Evolutionary conservation across 140 eudicot species (phyloP), one percentile per base, ranked within the genome.

Genomic region (Oenanthe javanica): DNA sequence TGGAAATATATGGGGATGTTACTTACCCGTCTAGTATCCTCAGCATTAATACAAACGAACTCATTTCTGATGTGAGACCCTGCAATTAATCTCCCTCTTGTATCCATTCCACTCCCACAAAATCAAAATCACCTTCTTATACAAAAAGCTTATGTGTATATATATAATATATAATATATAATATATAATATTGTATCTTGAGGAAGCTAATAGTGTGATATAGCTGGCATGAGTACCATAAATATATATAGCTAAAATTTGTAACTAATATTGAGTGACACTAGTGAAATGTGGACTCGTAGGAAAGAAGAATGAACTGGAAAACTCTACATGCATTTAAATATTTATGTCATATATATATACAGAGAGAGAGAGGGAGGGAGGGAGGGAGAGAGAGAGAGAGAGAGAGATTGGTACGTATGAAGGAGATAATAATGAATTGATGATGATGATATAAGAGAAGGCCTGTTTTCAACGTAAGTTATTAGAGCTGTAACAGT

Each of bases 11-110:
- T 2, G 23, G n/a, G 16, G 63, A 54, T 4, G 19, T 4, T 54
- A 25, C 45, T 12, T 27, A 75, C 79, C 64, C 79, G 45, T 49
- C 77, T 49, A 73, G 9, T 19, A 10, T 48, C 79, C 14, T 75
- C 79, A 27, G 79, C 79, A 75, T 75, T 75, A 2, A 75, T 75
- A 5, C 8, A 46, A 48, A 75, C 12, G 38, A 75, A 75, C 79
- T 75, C 79, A 25, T 75, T 75, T 51, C 79, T 75, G n/a, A 49
- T 75, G 45, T 75, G 79, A 75, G 79, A 75, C 10, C 79, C 79
- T 48, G 79, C 63, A 23, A 75, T 74, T 3, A 74, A 47, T 47
- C 78, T 74, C 59, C 78, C 78, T 47, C 78, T 42, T n/a, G 51
- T 72, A 72, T 74, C 57, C 78, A 74, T 74, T 46, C 42, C 42